Evolutionary conservation across 1,139 yeast species (phyloP).

Genomic region (Taphrina pruni): DNA sequence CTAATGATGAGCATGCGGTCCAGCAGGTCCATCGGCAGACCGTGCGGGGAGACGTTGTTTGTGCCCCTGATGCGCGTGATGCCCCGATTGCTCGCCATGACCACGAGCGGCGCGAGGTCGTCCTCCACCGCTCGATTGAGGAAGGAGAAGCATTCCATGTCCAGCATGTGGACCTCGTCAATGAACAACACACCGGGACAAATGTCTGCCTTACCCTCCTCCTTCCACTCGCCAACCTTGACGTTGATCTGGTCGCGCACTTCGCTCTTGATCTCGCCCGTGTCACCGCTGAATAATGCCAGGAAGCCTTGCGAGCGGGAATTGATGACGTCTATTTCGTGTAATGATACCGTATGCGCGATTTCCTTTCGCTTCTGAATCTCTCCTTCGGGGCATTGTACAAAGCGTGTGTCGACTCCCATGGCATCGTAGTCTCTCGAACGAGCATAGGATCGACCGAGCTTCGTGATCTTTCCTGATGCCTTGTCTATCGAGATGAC

Average conservation of each 20-base stretch:
- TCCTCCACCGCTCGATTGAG: conserved; percentile 96
- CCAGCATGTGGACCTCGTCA: conserved; percentile 99
- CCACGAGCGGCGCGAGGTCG: conserved; percentile 94
- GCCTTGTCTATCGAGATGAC: conserved; percentile 95
- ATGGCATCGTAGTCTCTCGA: conserved; percentile 98
- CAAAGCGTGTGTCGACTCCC: conserved; percentile 98
- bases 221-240: conserved; percentile 98
- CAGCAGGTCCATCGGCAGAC: conserved; percentile 89
- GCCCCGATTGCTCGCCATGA: conserved; percentile 98
- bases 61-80: conserved; percentile 92
- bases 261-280: conserved; percentile 95
- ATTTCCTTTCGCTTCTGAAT: conserved; percentile 93
- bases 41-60: conserved; percentile 92
- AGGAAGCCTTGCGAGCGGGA: conserved; percentile 97
- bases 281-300: conserved; percentile 95
- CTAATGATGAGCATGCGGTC: conserved; percentile 94
- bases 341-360: conserved; percentile 93
- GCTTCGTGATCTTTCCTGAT: conserved; percentile 87
- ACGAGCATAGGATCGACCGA: conserved; percentile 93
- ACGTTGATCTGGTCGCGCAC: conserved; percentile 96
- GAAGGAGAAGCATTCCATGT: conserved; percentile 94
- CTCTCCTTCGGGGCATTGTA: conserved; percentile 99
- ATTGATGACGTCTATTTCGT: conserved; percentile 97
- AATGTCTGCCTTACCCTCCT: conserved; percentile 98
- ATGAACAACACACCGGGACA: conserved; percentile 98